Percentiles rank a stretch among this genome's conserved stretches.
Conservation (phyloP, 208 protist species). For the Crithidia mellificae region DNA sequence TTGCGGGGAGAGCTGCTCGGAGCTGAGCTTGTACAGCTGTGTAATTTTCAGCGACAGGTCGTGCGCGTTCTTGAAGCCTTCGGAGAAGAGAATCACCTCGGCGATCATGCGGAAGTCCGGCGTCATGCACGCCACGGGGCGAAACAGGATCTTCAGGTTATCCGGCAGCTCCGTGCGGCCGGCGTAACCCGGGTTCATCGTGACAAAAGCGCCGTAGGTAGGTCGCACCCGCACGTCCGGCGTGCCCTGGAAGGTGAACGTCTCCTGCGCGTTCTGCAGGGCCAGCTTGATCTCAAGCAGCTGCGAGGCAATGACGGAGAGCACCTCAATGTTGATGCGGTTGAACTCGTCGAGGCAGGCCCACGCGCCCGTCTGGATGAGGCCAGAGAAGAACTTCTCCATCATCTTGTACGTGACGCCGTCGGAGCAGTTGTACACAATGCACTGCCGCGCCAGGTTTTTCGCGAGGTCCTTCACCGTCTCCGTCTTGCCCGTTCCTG, state of each 20-base stretch:
- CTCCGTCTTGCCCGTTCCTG: conserved; percentile 98
- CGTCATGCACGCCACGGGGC: conserved; percentile 98
- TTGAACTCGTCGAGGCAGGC: conserved; percentile 99
- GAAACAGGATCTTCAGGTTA: conserved; percentile 98
- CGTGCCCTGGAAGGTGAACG: conserved; percentile 95
- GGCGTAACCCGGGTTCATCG: conserved; percentile 99
- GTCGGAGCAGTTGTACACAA: conserved; percentile 98
- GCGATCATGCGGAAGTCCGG: conserved; percentile 98
- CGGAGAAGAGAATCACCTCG: conserved; percentile 97
- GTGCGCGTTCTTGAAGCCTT: conserved; percentile 96
- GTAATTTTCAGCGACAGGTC: conserved; percentile 97
- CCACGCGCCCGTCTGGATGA: conserved; percentile 97
- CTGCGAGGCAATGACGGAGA: conserved; percentile 98
- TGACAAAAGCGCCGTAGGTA: conserved; percentile 98
- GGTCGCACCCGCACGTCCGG: conserved; percentile 92
- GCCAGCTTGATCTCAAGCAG: conserved; percentile 96
- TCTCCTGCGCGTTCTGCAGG: conserved; percentile 87
- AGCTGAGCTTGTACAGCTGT: conserved; percentile 98
- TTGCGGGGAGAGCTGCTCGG: conserved; percentile 97
- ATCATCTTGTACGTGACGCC: conserved; percentile 98
- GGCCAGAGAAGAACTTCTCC: conserved; percentile 97
- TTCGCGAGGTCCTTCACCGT: conserved; percentile 97
- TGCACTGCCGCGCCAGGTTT: conserved; percentile 95
- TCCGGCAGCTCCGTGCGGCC: conserved; percentile 98
- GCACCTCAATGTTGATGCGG: conserved; percentile 98